Conservation (phyloP, 208 protist genomes). For the Crithidia fasciculata region DNA sequence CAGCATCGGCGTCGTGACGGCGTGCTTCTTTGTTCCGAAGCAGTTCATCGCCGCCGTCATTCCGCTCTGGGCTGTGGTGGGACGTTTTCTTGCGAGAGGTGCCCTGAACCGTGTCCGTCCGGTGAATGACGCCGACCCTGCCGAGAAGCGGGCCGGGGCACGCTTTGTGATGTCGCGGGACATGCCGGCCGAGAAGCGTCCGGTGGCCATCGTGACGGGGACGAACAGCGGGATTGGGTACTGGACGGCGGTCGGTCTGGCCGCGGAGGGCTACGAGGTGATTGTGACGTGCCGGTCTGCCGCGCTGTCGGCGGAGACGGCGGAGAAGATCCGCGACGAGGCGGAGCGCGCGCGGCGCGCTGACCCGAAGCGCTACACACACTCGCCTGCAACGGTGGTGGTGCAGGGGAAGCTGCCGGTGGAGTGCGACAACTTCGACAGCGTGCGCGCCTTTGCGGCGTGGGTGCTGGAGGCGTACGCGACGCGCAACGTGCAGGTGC, state of each 20-base stretch:
- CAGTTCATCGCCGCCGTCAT: background rate
- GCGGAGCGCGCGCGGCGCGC: slow-evolving; percentile 38
- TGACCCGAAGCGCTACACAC: slow-evolving; percentile 37
- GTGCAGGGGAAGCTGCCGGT: slow-evolving; percentile 64
- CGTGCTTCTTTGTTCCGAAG: slow-evolving; percentile 12
- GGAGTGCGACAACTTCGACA: slow-evolving; percentile 84
- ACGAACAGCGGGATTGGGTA: slow-evolving; percentile 91
- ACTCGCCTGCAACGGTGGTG: slow-evolving; percentile 47
- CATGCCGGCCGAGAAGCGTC: slow-evolving; percentile 59
- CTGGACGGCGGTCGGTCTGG: slow-evolving; percentile 80
- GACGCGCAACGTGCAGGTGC: slow-evolving; percentile 67
- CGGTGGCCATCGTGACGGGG: slow-evolving; percentile 90
- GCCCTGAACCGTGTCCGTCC: slow-evolving; percentile 52
- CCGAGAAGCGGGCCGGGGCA: slow-evolving; percentile 16
- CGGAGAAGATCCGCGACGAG: slow-evolving; percentile 44
- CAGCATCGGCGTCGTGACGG: background rate
- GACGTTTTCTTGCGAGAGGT: slow-evolving; percentile 60
- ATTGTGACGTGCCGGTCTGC: slow-evolving; percentile 80
- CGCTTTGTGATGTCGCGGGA: slow-evolving; percentile 52
- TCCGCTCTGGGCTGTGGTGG: slow-evolving; percentile 46
- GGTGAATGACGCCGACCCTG: slow-evolving; percentile 25
- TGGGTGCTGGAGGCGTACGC: slow-evolving; percentile 58
- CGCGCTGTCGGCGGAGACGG: slow-evolving; percentile 58
- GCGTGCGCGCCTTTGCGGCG: slow-evolving; percentile 60
- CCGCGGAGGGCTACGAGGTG: slow-evolving; percentile 76